phyloP scores from a whole-genome alignment of 2,329 filamentous ascomycete species.

The Aspergillus fumigatiaffinis region DNA sequence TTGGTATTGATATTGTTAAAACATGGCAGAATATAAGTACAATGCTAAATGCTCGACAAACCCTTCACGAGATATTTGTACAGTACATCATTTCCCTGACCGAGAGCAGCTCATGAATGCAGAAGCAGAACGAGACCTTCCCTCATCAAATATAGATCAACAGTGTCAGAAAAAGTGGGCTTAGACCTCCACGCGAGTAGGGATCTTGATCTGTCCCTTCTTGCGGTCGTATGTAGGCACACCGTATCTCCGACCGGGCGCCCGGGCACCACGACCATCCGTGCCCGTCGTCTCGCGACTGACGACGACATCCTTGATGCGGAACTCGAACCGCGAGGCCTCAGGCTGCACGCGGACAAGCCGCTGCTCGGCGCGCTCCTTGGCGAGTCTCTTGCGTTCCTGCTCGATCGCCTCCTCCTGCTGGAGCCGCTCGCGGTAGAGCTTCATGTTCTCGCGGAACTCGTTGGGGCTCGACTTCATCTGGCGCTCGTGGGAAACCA shows the following conservation, averaged over 20 bases:
- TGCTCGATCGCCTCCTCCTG: conserved; percentile 37
- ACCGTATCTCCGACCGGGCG: conserved; percentile 59
- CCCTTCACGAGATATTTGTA: conserved; percentile 1
- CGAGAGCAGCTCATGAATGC: background rate
- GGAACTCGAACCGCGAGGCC: conserved; percentile 56
- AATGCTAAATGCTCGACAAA: conserved; percentile 1
- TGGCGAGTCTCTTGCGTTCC: conserved; percentile 36
- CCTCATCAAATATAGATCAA: conserved; percentile 35
- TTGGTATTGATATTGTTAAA: background rate
- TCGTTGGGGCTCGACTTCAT: conserved; percentile 34
- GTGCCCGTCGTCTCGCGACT: conserved; percentile 53
- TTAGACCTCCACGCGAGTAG: conserved; percentile 53
- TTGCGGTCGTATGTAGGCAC: conserved; percentile 60
- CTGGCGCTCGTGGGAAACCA: conserved; percentile 50
- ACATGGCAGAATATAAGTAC: conserved; percentile 6
- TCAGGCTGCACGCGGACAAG: conserved; percentile 43
- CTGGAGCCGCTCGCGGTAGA: conserved; percentile 44
- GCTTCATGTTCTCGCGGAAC: conserved; percentile 27
- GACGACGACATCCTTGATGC: conserved; percentile 52
- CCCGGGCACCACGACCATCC: conserved; percentile 51
- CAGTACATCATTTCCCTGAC: conserved; percentile 43
- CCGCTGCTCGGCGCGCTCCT: conserved; percentile 42
- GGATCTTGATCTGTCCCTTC: conserved; percentile 61
- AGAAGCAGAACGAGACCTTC: background rate
- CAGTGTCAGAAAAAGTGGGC: conserved; percentile 60